Evolutionary conservation across 163 green algal species (phyloP), one percentile per base, ranked within the genome.

Genomic region (Chloromonas sp.): DNA sequence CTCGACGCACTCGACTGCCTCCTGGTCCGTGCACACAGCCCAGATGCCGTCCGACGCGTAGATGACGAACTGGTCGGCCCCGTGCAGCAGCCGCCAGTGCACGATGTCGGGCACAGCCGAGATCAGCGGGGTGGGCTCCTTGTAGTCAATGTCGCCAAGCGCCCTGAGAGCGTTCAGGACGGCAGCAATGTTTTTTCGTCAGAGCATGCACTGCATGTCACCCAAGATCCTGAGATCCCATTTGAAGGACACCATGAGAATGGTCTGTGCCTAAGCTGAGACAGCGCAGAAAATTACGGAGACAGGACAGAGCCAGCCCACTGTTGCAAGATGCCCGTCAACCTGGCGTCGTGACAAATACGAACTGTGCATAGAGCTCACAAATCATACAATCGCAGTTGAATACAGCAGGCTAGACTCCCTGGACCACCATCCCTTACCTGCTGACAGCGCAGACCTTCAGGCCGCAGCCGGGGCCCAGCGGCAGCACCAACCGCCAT

Each of bases 1-100:
- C 0, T 2, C 3, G 36, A 88, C 87, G 71, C 86, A 60, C 58
- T 89, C 88, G 1, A 89, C 86, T 3, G 87, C 91, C 81, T 94
- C 91, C 66, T 92, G 85, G 78, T 94, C 95, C 58, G 70, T 87
- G 71, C 98, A 60, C 2, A 91, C 87, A 70, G 97, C 95, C 94
- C 95, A 99, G 83, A 99, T 85, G 2, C 96, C 96, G 84, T 99
- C 96, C 60, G 86, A 95, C 71, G 93, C 96, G 61, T 96, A 85
- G 14, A 98, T 83, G 3, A 96, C 57, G 85, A 96, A 96, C 36
- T 92, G 85, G 84, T 98, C 96, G 0, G 90, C 86, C 3, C n/a
- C 62, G 1, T 81, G 84, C 78, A 83, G 82, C 70, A 90, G 87
- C 78, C 83, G 58, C n/a, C 81, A 0, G 15, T 76, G 81, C 2